Conservation (phyloP, 768 basidiomycete genomes). For the Lentinus tigrinus region DNA sequence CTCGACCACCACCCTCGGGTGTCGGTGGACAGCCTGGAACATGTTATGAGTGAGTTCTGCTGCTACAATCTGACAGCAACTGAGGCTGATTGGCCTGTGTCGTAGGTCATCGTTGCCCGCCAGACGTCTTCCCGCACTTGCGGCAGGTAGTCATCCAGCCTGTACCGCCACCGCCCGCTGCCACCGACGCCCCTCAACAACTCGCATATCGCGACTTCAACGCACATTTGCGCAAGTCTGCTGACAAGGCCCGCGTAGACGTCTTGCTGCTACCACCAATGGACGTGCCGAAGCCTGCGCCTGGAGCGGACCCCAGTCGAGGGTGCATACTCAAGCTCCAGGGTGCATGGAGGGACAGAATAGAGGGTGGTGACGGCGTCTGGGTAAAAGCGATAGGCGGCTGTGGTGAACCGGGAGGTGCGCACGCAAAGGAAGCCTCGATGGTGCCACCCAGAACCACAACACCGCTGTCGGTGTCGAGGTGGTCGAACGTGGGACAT, state of each 20-base stretch:
- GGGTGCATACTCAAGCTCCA: slow-evolving; percentile 4
- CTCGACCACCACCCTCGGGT: slow-evolving; percentile 5
- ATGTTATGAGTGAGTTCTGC: slow-evolving; percentile 5
- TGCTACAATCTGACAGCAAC: background rate
- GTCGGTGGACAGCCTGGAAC: slow-evolving; percentile 9
- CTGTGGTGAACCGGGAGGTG: too few species aligned
- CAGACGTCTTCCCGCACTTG: slow-evolving; percentile 7
- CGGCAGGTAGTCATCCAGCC: slow-evolving; percentile 9
- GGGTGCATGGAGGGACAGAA: background rate
- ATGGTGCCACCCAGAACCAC: too few species aligned
- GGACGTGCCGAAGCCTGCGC: background rate
- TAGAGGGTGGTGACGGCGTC: background rate
- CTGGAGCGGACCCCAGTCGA: slow-evolving; percentile 1
- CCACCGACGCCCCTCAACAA: background rate
- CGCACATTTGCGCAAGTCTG: background rate
- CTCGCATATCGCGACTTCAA: slow-evolving; percentile 9
- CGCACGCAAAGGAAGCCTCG: too few species aligned
- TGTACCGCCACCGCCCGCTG: slow-evolving; percentile 2
- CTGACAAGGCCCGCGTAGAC: slow-evolving; percentile 6
- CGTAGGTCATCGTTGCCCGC: background rate
- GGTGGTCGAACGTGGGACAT: too few species aligned
- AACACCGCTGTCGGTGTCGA: too few species aligned
- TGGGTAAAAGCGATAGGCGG: background rate
- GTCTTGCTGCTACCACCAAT: slow-evolving; percentile 8
- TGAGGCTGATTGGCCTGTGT: background rate